Evolutionary conservation across 371 early-diverging fungal genomes (phyloP).

Genomic region (Capillidium rhysosporum): DNA sequence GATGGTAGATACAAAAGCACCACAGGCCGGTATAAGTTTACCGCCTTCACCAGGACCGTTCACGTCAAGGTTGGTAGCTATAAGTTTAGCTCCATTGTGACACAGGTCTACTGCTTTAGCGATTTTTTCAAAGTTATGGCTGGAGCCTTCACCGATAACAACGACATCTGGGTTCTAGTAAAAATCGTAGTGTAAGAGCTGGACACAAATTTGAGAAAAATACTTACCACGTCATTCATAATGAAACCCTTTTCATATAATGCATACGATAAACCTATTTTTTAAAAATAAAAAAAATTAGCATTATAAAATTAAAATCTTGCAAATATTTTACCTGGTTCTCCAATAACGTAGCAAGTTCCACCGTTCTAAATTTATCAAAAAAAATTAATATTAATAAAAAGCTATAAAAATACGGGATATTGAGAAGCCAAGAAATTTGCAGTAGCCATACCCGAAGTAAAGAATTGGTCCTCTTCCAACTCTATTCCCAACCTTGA

Average conservation of each 20-base stretch:
- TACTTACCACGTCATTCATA: constrained; percentile 25
- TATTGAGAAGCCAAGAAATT: constrained; percentile 34
- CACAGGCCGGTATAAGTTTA: constrained; percentile 31
- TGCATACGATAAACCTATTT: constrained; percentile 29
- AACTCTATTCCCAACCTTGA: constrained; percentile 34
- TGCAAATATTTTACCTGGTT: constrained; percentile 18
- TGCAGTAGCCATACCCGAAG: constrained; percentile 40
- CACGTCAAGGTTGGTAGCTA: constrained; percentile 43
- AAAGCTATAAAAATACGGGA: constrained; percentile 14
- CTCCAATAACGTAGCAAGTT: constrained; percentile 37
- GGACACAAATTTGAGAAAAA: neutral
- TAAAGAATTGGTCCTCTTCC: constrained; percentile 35
- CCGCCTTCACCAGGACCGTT: constrained; percentile 31
- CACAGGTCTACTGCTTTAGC: constrained; percentile 39
- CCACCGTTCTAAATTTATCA: constrained; percentile 21
- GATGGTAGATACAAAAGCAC: constrained; percentile 35
- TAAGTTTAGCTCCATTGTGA: constrained; percentile 29
- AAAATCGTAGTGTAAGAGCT: no score
- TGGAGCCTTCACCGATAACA: constrained; percentile 35
- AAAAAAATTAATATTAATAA: neutral
- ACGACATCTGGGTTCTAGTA: constrained; percentile 42
- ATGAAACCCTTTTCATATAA: constrained; percentile 43
- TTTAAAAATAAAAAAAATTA: neutral
- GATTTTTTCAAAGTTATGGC: constrained; percentile 36
- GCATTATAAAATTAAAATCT: no score